A percentile compares a stretch with the other conserved stretches of the same genome.
These are phyloP conservation scores for Pulveroboletus sp. DNA, from an alignment of 768 basidiomycete species.

Conservation along the genomic window DNA sequence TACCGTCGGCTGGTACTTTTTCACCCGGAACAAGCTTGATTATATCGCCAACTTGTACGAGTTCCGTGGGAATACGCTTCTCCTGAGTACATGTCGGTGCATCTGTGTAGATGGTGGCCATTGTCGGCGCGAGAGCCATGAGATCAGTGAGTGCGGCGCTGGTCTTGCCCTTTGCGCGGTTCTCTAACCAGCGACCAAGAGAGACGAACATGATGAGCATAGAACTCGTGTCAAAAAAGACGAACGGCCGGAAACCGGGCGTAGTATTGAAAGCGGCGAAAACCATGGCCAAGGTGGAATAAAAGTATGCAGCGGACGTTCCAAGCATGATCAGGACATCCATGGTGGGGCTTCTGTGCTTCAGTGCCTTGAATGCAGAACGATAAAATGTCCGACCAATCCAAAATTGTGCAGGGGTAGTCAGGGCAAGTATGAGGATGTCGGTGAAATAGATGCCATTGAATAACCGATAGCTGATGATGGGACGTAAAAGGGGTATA, in stretches of 20 bases:
- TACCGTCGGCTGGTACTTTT: slow-evolving; percentile 94
- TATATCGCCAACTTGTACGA: slow-evolving; percentile 90
- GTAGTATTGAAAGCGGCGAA: slow-evolving; percentile 61
- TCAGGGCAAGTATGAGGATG: slow-evolving; percentile 68
- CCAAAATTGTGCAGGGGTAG: slow-evolving; percentile 93
- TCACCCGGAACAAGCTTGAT: slow-evolving; percentile 96
- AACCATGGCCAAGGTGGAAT: slow-evolving; percentile 74
- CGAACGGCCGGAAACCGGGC: slow-evolving; percentile 71
- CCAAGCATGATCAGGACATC: slow-evolving; percentile 96
- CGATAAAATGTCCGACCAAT: slow-evolving; percentile 85
- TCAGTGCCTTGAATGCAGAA: slow-evolving; percentile 87
- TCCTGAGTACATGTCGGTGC: slow-evolving; percentile 76
- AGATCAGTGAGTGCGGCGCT: slow-evolving; percentile 95
- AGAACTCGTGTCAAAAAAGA: slow-evolving; percentile 98
- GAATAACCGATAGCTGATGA: slow-evolving; percentile 52
- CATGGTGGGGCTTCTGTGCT: slow-evolving; percentile 92
- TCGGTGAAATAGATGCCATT: slow-evolving; percentile 82
- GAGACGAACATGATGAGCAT: slow-evolving; percentile 99
- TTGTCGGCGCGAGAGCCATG: slow-evolving; percentile 92
- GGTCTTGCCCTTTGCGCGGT: slow-evolving; percentile 95
- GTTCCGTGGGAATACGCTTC: slow-evolving; percentile 89
- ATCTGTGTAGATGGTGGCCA: slow-evolving; percentile 95
- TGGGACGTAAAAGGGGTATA: slow-evolving; percentile 54
- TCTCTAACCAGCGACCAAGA: slow-evolving; percentile 92
- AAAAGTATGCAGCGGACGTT: slow-evolving; percentile 90